Evolutionary conservation across 345 rosid genomes (phyloP), one percentile per base, ranked within the genome.

Genomic region (Citropsis articulata): DNA sequence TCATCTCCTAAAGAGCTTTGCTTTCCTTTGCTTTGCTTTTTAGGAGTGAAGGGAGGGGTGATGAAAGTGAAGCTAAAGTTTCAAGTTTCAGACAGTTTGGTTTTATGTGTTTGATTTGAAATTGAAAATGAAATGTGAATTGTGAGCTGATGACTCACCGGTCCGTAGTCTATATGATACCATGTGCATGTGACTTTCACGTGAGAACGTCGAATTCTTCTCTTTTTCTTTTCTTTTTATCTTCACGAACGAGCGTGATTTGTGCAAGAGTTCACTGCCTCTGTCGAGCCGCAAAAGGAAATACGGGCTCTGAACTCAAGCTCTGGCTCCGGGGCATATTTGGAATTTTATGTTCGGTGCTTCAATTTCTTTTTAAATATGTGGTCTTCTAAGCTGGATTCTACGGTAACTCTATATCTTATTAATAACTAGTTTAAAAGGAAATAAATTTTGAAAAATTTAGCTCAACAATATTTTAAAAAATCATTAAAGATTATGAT

Each of bases 181-280:
- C 72, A 40, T 16, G 9, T 40, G 81, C 83, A 73, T 79, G 80
- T 84, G 84, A 72, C 35, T 76, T 38, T 61, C 84, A 81, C 86
- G 33, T 79, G 83, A 79, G 67, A 77, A 38, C 31, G 22, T 40
- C 71, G 67, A 71, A 50, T 30, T 55, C 30, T 64, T 48, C 10
- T 25, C 40, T 45, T 45, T 45, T 45, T 45, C 50, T 45, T 45
- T 1, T 33, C 21, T 55, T 57, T 27, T 57, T 30, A 31, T 80
- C 35, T 48, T 27, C 5, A 1, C 42, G 9, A 9, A 9, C n/a
- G 14, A 63, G 75, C 87, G 84, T 85, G 82, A 85, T 80, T 82
- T 78, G 63, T 82, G 85, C 82, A 82, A 56, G 42, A 48, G 75
- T 50, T 79, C 77, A 59, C 66, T 73, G 74, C 72, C 61, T 82